These are phyloP conservation scores for Daedaleopsis sinensis DNA, from an alignment of 768 basidiomycete genomes.

Conservation along the genomic window DNA sequence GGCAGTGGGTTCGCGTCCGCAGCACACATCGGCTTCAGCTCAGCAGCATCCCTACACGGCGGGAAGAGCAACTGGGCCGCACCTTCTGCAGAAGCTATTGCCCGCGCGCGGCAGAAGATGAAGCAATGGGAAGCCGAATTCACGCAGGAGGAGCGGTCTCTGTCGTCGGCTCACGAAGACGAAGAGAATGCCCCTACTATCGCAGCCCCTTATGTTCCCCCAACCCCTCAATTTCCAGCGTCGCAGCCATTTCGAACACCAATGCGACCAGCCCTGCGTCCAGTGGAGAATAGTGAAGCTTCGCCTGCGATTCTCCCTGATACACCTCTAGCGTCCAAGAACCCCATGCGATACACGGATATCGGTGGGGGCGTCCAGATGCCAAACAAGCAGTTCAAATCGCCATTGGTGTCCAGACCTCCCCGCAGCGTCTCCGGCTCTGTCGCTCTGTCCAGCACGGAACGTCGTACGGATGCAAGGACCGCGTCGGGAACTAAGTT, in stretches of 20 bases:
- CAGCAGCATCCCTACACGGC: slow-evolving; percentile 6
- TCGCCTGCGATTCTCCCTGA: slow-evolving; percentile 16
- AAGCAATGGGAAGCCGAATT: slow-evolving; percentile 28
- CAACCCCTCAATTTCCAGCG: not conserved
- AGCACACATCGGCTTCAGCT: slow-evolving; percentile 15
- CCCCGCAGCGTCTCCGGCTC: not conserved
- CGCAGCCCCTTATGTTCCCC: not conserved
- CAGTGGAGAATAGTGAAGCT: slow-evolving; percentile 21
- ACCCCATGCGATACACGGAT: slow-evolving; percentile 5
- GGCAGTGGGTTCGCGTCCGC: slow-evolving; percentile 5
- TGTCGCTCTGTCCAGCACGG: slow-evolving; percentile 24
- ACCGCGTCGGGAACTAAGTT: slow-evolving; percentile 11
- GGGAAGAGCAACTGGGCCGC: slow-evolving; percentile 22
- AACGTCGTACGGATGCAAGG: not conserved
- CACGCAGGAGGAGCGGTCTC: slow-evolving; percentile 6
- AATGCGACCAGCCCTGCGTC: slow-evolving; percentile 19
- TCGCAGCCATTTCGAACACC: slow-evolving; percentile 8
- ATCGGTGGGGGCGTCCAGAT: slow-evolving; percentile 11
- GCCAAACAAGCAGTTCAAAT: slow-evolving; percentile 32
- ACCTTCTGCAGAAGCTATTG: slow-evolving; percentile 29
- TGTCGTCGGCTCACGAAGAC: not conserved
- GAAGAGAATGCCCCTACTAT: slow-evolving; percentile 2
- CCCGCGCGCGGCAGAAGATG: slow-evolving; percentile 25
- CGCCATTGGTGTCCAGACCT: slow-evolving; percentile 23
- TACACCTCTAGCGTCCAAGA: slow-evolving; percentile 18